phyloP scores from a whole-genome alignment of 768 basidiomycete genomes.

The Collybia mongolica region DNA sequence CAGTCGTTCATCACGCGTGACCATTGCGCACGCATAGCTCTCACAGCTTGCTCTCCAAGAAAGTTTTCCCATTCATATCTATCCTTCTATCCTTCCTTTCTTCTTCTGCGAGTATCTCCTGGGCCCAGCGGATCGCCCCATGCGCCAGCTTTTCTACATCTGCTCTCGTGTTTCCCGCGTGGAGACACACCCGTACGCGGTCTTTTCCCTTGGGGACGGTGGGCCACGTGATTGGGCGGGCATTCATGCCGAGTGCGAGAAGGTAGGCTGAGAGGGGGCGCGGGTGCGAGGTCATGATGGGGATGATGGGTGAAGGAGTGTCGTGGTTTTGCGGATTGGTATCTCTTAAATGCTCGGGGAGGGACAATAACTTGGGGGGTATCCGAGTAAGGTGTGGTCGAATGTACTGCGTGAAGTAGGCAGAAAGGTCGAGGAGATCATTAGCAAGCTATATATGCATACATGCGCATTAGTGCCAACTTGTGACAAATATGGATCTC shows the following conservation, averaged over 20 bases:
- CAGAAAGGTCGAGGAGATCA: conserved; percentile 44
- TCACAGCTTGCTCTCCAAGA: conserved; percentile 2
- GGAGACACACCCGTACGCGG: conserved; percentile 85
- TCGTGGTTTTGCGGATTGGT: conserved; percentile 1
- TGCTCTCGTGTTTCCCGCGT: conserved; percentile 66
- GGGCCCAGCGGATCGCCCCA: conserved; percentile 50
- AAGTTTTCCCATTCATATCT: not conserved
- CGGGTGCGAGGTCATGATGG: conserved; percentile 75
- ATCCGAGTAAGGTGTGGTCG: conserved; percentile 29
- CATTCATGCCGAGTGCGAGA: conserved; percentile 51
- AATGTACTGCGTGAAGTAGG: conserved; percentile 35
- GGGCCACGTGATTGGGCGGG: conserved; percentile 80
- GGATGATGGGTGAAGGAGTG: conserved; percentile 74
- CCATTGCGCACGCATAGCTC: not conserved
- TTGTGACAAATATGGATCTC: not conserved
- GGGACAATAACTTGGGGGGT: conserved; percentile 32
- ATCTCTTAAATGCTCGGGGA: conserved; percentile 31
- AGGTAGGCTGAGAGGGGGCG: conserved; percentile 76
- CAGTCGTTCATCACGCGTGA: not conserved
- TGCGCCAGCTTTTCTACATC: conserved; percentile 61
- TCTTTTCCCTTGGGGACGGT: conserved; percentile 88
- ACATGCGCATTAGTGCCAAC: too few species aligned
- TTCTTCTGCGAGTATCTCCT: conserved; percentile 27
- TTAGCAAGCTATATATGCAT: conserved; percentile 22
- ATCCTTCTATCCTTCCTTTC: not conserved